These are phyloP conservation scores for Penicillium longicatenatum DNA, from an alignment of 495 filamentous ascomycete genomes.

Conservation along the genomic window DNA sequence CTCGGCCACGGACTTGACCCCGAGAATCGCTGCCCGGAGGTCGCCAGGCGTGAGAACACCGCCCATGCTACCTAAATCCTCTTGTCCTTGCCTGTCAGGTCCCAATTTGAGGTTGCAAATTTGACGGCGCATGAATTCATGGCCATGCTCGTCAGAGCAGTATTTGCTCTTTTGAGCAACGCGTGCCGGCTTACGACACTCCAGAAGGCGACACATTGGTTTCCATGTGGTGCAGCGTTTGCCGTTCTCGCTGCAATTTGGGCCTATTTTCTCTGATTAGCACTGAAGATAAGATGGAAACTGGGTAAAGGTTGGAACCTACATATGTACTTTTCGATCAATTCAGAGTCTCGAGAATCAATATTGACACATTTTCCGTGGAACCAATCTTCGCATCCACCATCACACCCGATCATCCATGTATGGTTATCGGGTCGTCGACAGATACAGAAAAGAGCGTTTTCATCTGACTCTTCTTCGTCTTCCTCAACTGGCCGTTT, in stretches of 20 bases:
- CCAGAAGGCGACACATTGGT: constrained; percentile 63
- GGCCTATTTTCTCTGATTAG: constrained; percentile 37
- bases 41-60: constrained; percentile 59
- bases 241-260: constrained; percentile 57
- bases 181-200: constrained; percentile 64
- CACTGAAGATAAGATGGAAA: not conserved
- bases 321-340: constrained; percentile 74
- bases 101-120: constrained; percentile 31
- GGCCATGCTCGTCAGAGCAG: constrained; percentile 66
- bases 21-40: constrained; percentile 55
- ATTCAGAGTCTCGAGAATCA: constrained; percentile 57
- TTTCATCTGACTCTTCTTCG: constrained; percentile 48
- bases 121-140: constrained; percentile 55
- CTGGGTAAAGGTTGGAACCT: constrained; percentile 19
- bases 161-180: constrained; percentile 62
- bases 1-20: constrained; percentile 48
- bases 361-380: constrained; percentile 71
- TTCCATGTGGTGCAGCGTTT: constrained; percentile 66
- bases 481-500: constrained; percentile 31
- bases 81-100: constrained; percentile 25
- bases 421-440: constrained; percentile 70
- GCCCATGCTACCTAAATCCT: constrained; percentile 56
- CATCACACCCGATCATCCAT: constrained; percentile 78
- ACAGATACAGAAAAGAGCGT: constrained; percentile 68
- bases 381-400: constrained; percentile 74